Evolutionary conservation across 495 filamentous ascomycete species (phyloP), one percentile per base, ranked within the genome.

Genomic region (Penicillium lividum): DNA sequence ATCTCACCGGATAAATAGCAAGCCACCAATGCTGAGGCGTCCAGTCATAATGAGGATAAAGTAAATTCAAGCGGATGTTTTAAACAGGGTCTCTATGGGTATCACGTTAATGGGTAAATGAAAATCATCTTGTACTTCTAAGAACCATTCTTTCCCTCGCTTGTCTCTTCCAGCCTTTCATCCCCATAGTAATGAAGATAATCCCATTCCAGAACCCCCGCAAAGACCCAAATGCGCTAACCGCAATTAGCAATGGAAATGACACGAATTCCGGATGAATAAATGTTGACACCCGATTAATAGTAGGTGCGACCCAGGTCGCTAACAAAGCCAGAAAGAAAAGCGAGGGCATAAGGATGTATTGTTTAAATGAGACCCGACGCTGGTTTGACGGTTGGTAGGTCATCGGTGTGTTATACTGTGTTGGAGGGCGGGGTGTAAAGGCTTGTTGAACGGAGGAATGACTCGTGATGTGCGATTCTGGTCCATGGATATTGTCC

Each of bases 141-240:
- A 7, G 46, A 2, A 49, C 9, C 13, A 30, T 49, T 4, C 28
- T 13, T 28, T 49, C 46, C 13, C 11, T 15, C 15, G 28, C 46
- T 10, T 28, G 46, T 16, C 46, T 49, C 15, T 49, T 75, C 68
- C 70, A 67, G 6, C 68, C 70, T 38, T 75, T 71, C 61, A 75
- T 67, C 0, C 75, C 76, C 16, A 79, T 69, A 0, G 68, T 68
- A 9, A 78, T 59, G 54, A 77, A 81, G 2, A 81, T 74, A 4
- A 80, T 56, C 0, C 75, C 76, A 55, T 81, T 81, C 77, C 77
- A 81, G 46, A 81, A 79, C 8, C 78, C 78, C 1, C 77, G 64
- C 43, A 81, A 58, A 0, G 76, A 76, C 7, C 76, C 74, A 36
- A 74, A 67, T 6, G 65, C 63, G 40, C 69, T 77, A 10, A 79